Percentiles rank a stretch among this genome's conserved stretches.
phyloP scores from a whole-genome alignment of 192 early-diverging fungal genomes.

The Oehlia diaphana region DNA sequence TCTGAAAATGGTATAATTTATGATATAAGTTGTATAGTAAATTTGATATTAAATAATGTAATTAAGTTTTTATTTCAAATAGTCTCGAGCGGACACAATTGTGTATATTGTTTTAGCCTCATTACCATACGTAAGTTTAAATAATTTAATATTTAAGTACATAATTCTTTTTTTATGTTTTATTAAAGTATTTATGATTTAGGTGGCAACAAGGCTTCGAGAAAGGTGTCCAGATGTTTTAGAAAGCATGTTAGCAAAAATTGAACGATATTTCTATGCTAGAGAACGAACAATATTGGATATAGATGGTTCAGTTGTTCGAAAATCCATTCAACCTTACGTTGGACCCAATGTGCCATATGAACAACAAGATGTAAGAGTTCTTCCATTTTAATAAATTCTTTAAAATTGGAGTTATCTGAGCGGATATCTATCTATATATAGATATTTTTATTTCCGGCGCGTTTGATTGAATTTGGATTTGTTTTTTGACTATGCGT shows the following conservation, averaged over 20 bases:
- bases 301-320: conserved; percentile 37
- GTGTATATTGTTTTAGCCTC: conserved; percentile 75
- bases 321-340: conserved; percentile 37
- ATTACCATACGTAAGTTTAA: conserved; percentile 70
- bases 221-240: conserved; percentile 53
- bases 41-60: background rate
- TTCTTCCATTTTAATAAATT: background rate
- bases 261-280: conserved; percentile 53
- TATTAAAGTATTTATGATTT: background rate
- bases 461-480: too few relatives aligned
- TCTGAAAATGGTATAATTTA: conserved; percentile 33
- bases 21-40: background rate
- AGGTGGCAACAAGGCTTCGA: conserved; percentile 50
- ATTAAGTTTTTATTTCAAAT: background rate
- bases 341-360: conserved; percentile 39
- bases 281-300: conserved; percentile 37
- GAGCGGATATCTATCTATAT: background rate
- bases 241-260: conserved; percentile 43
- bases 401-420: background rate
- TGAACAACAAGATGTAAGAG: conserved; percentile 26
- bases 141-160: background rate
- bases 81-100: conserved; percentile 63
- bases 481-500: too few relatives aligned
- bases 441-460: too few relatives aligned
- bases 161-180: background rate